Conservation (phyloP, 108 stramenopile species). For the Parietichytrium sp. region DNA sequence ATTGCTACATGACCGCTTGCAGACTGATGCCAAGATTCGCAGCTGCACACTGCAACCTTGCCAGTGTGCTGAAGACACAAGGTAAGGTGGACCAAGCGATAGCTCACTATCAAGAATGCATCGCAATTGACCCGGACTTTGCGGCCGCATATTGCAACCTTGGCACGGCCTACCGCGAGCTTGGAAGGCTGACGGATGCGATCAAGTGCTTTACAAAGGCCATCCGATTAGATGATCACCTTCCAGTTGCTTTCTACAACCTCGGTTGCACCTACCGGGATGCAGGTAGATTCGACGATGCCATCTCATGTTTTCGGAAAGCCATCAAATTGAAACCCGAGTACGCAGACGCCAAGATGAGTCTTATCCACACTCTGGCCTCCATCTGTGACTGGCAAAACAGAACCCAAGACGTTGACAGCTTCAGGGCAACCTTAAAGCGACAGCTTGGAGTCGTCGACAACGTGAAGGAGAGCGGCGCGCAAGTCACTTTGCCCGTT, state of each 20-base stretch:
- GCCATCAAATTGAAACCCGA: conserved; percentile 57
- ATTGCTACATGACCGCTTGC: conserved; percentile 68
- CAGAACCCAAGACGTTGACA: conserved; percentile 46
- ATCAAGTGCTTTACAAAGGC: conserved; percentile 61
- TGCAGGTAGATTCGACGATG: conserved; percentile 52
- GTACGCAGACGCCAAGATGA: conserved; percentile 62
- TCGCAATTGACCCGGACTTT: conserved; percentile 62
- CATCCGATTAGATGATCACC: conserved; percentile 48
- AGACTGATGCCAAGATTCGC: conserved; percentile 66
- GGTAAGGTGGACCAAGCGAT: conserved; percentile 63
- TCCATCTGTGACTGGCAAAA: conserved; percentile 64
- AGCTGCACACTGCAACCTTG: conserved; percentile 67
- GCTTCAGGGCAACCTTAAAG: conserved; percentile 34
- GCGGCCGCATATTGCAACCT: conserved; percentile 68
- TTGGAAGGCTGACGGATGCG: conserved; percentile 54
- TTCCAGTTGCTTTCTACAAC: conserved; percentile 57
- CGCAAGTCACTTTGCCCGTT: no score
- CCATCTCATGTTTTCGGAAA: conserved; percentile 58
- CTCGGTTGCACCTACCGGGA: conserved; percentile 64
- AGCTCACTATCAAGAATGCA: conserved; percentile 67
- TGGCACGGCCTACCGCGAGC: conserved; percentile 67
- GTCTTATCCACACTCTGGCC: conserved; percentile 54
- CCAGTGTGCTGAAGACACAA: conserved; percentile 63
- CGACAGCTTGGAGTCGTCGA: no score
- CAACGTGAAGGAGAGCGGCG: no score